Evolutionary conservation across 352 stramenopile species (phyloP).

Genomic region (Phytophthora sp.): DNA sequence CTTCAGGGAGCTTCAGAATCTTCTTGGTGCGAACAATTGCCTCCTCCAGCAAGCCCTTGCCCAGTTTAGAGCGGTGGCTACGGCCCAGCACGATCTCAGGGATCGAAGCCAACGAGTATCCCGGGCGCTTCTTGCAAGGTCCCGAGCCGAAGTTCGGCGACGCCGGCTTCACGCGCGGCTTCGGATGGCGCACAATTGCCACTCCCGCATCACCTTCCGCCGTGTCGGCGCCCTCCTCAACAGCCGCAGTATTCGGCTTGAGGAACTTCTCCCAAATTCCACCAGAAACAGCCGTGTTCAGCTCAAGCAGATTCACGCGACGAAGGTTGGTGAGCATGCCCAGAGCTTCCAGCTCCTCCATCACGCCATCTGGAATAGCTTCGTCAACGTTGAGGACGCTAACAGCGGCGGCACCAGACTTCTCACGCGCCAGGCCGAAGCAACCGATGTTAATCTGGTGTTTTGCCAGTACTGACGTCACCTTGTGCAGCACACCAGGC

Average conservation of each 20-base stretch:
- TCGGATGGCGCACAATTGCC: constrained; percentile 65
- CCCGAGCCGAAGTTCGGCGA: constrained; percentile 97
- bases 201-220: constrained; percentile 35
- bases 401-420: constrained; percentile 68
- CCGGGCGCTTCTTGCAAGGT: constrained; percentile 98
- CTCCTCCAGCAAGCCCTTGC: constrained; percentile 95
- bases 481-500: constrained; percentile 93
- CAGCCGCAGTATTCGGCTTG: constrained; percentile 42
- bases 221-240: constrained; percentile 33
- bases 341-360: constrained; percentile 82
- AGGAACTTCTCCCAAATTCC: constrained; percentile 72
- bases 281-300: constrained; percentile 56
- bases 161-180: constrained; percentile 74
- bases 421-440: constrained; percentile 88
- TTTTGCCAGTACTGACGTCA: constrained; percentile 93
- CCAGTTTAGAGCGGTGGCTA: constrained; percentile 97
- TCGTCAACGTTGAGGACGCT: constrained; percentile 92
- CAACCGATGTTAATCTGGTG: constrained; percentile 95
- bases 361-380: constrained; percentile 80
- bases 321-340: constrained; percentile 85
- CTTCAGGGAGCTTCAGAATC: constrained; percentile 93
- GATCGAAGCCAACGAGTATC: constrained; percentile 92
- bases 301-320: constrained; percentile 84
- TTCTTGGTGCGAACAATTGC: constrained; percentile 96
- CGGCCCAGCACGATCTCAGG: constrained; percentile 91